Evolutionary conservation across 257 asterid species (phyloP), one percentile per base, ranked within the genome.

Genomic region (Nicotiana attenuata): DNA sequence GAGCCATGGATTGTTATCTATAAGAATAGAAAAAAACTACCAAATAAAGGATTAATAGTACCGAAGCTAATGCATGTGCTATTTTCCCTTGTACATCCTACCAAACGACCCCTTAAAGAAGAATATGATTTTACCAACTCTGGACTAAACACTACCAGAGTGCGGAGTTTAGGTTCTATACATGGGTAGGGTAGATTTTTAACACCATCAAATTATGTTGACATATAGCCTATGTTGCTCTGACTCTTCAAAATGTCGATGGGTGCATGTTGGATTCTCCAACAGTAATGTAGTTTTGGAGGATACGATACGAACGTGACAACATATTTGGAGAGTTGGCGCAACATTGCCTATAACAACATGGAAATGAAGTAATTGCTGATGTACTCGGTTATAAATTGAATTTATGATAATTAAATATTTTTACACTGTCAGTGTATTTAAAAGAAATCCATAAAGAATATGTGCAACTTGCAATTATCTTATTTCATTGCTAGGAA

Each of bases 231-330:
- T 41, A 2, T 41, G 11, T 8, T 41, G 50, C 3, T 41, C 50
- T 0, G 11, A 41, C 0, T 41, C 11, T 0, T 41, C 11, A 41
- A 41, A 41, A 41, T 41, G 0, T 0, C 3, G 11, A 41, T 0
- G 50, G 47, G 0, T 41, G 2, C 50, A 41, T 41, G 11, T 41
- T 0, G 11, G 11, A 41, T 41, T 41, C 0, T 41, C 3, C 11
- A 7, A 41, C 1, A 38, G 1, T 38, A 38, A 2, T 1, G 10
- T 2, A 38, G 10, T 38, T 7, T 38, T 38, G 50, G 3, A 41
- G 11, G 3, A 41, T 41, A 0, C 0, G 10, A 9, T 1, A 41
- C 11, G 0, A 0, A 0, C 8, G 3, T 11, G 50, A 8, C 10
- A 41, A 0, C 3, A 8, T 41, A 41, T 41, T 38, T 38, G 10